Conservation (phyloP, 495 filamentous ascomycete genomes). For the Hypoxylon intermedium region DNA sequence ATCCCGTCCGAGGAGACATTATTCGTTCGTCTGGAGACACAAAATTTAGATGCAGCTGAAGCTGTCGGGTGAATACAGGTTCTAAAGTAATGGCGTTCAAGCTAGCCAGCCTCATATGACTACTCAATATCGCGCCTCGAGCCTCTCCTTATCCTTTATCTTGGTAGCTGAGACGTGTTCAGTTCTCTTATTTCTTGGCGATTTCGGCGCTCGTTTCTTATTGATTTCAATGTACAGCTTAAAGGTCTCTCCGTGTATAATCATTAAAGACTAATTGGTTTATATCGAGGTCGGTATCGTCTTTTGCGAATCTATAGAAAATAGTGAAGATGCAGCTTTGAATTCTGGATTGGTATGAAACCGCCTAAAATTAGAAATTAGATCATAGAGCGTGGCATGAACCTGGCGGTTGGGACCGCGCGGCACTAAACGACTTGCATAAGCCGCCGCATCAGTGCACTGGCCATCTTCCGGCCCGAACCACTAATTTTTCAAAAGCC, state of each 20-base stretch:
- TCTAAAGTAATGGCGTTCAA: not conserved
- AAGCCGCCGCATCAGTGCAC: not conserved
- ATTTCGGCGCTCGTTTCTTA: not conserved
- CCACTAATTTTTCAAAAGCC: not conserved
- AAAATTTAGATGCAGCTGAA: not conserved
- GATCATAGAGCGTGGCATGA: constrained; percentile 22
- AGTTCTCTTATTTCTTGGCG: not conserved
- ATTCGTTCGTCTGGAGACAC: not conserved
- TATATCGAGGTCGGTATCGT: not conserved
- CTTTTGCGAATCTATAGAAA: not conserved
- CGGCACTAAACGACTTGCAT: constrained; percentile 8
- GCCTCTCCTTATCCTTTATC: not conserved
- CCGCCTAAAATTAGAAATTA: constrained; percentile 25
- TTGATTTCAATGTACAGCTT: not conserved
- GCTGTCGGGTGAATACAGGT: not conserved
- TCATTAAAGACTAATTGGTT: not conserved
- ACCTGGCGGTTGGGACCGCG: constrained; percentile 9
- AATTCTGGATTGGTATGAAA: not conserved
- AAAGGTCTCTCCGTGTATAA: not conserved
- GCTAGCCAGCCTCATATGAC: not conserved
- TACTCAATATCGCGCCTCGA: not conserved
- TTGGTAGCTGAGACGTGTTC: not conserved
- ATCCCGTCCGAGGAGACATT: constrained; percentile 2
- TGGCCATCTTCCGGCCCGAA: not conserved
- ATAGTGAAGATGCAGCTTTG: not conserved